Base-by-base conservation (phyloP, 352 stramenopile genomes). In the Hyaloperonospora arabidopsidis region DNA sequence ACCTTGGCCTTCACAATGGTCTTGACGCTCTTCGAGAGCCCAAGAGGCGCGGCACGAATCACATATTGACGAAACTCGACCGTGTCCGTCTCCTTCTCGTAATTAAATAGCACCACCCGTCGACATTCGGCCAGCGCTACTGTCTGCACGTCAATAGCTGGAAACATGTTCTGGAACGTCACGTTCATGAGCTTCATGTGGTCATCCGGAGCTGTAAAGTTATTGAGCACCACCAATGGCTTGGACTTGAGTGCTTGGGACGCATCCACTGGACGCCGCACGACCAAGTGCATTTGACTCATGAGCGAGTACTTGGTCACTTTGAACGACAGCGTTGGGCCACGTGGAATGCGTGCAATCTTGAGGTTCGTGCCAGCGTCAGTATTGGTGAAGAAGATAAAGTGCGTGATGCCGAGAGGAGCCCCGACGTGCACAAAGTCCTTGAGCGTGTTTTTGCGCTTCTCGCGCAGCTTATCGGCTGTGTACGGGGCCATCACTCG, bases 141-240 rank as follows among this genome's bases (percentile, higher is more conserved):
- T 1, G 86, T 98, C 40, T 96, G 84, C 32, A 99, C 95, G 70
- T 99, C 97, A 63, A 99, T 98, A 2, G 96, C 84, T 36, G 96
- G 96, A 61, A 99, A 99, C 94, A 99, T 98, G 67, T 98, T 98
- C 72, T 99, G 95, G 69, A 99, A 98, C 17, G 95, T 98, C 63
- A 98, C 95, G 56, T 97, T 96, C 87, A 98, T 96, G 6, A 99
- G 67, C 79, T 89, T 88, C 49, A 89, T 83, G 63, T 93, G 83
- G 63, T 93, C 83, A 35, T 88, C 68, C 0, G 65, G 68, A 68
- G 94, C 83, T 40, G 90, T 97, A 73, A 99, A 99, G 74, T 99
- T 99, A 76, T 99, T 99, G 21, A 98, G 93, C 36, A 99, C 95
- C 8, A 99, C 88, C 12, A 99, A 71, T 7, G 96, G 96, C 54